Base-by-base conservation (phyloP, 2,329 filamentous ascomycete genomes). In the Arthrobotrys musiformis region DNA sequence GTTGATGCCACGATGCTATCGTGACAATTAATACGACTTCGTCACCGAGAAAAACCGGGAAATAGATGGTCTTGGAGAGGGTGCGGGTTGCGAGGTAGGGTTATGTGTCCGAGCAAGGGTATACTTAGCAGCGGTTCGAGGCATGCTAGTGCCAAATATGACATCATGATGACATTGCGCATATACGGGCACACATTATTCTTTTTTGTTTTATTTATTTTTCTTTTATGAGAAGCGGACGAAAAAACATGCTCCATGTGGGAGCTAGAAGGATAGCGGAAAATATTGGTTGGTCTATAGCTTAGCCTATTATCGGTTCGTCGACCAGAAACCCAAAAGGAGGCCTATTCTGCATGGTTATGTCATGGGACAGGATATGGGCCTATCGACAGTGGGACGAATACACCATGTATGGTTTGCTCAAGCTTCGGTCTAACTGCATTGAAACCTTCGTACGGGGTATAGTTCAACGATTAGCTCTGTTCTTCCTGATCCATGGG, bases 101-200 rank as follows among this genome's bases (percentile, higher is more conserved):
- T 68, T 67, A 44, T 64, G 40, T 66, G 72, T 46, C 64, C 50
- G 60, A 70, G 35, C 52, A 64, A 56, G 63, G 72, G 61, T 64
- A 22, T 37, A 44, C 54, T 52, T 22, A 74, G 24, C 19, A 70
- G 72, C 72, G 64, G 66, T 35, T 67, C 17, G 60, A 70, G 42
- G 73, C 61, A 70, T 24, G 17, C 24, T 48, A 62, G 66, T 67
- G 66, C 73, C 73, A 70, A 77, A 77, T 70, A 70, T 66, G 50
- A 58, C 44, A 60, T 42, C 46, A 70, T 77, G 73, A 77, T 70
- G 66, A 70, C 37, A 77, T 77, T 62, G 58, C 70, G 66, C 73
- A 62, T 61, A 15, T 40, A n/a, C n/a, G 30, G 30, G 17, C 1
- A 44, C 28, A 37, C 24, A 22, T 7, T n/a, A n/a, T n/a, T n/a